phyloP scores from a whole-genome alignment of 208 protist species.

The Leishmania martiniquensis region DNA sequence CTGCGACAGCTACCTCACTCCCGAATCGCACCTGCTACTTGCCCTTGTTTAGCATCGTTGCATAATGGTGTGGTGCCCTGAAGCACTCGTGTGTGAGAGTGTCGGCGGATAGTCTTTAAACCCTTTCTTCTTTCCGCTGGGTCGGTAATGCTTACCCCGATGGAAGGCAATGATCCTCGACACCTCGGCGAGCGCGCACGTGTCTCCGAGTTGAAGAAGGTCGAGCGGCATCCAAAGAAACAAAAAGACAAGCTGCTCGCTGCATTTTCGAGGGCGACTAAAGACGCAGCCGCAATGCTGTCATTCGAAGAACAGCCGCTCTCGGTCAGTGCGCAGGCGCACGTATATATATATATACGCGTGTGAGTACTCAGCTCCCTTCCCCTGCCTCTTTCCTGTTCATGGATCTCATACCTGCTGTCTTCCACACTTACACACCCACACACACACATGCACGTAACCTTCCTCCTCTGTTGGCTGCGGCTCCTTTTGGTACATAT shows the following conservation, averaged over 20 bases:
- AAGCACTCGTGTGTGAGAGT: not conserved
- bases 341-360: not conserved
- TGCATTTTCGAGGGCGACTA: not conserved
- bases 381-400: not conserved
- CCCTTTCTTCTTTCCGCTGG: not conserved
- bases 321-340: not conserved
- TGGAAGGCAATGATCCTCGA: not conserved
- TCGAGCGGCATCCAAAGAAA: not conserved
- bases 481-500: no score
- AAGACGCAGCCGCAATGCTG: not conserved
- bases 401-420: not conserved
- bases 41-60: slow-evolving; percentile 4
- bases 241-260: not conserved
- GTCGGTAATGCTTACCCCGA: not conserved
- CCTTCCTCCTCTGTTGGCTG: no score
- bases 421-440: not conserved
- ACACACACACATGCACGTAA: not conserved
- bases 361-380: not conserved
- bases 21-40: slow-evolving; percentile 53
- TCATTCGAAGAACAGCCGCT: not conserved
- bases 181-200: not conserved
- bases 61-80: not conserved
- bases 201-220: not conserved
- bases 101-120: not conserved
- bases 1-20: slow-evolving; percentile 42